Evolutionary conservation across 2,329 filamentous ascomycete genomes (phyloP).

Genomic region (Rhynchosporium agropyri): DNA sequence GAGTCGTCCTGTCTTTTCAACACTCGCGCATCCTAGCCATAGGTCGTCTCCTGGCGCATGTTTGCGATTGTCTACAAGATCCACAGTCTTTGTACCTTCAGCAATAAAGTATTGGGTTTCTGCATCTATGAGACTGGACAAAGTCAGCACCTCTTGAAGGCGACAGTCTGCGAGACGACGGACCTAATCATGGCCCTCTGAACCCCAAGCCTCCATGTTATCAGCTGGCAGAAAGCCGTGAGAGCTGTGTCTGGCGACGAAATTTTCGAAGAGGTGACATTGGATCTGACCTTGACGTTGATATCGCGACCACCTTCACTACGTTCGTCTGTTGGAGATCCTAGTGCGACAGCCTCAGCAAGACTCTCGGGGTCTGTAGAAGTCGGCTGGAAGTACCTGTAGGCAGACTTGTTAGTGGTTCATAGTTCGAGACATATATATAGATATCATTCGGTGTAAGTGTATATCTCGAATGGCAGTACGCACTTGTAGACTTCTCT

Average conservation of each 20-base stretch:
- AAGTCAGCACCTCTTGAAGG: neutral
- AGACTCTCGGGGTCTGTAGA: slow-evolving; percentile 19
- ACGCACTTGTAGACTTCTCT: slow-evolving; percentile 43
- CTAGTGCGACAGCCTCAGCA: slow-evolving; percentile 14
- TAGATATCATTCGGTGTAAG: neutral
- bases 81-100: slow-evolving; percentile 52
- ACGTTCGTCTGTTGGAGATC: slow-evolving; percentile 7
- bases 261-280: slow-evolving; percentile 38
- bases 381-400: slow-evolving; percentile 41
- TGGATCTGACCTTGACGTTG: slow-evolving; percentile 35
- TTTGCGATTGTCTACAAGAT: slow-evolving; percentile 38
- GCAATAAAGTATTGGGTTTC: slow-evolving; percentile 54
- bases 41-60: slow-evolving; percentile 40
- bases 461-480: neutral
- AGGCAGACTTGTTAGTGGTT: neutral
- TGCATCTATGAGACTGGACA: slow-evolving; percentile 48
- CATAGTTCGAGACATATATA: neutral
- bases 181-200: slow-evolving; percentile 52
- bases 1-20: slow-evolving; percentile 39
- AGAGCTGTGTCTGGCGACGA: slow-evolving; percentile 49
- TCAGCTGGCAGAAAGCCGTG: slow-evolving; percentile 52
- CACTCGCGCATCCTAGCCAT: slow-evolving; percentile 42
- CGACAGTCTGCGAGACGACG: neutral
- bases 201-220: slow-evolving; percentile 50
- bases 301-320: slow-evolving; percentile 21